Evolutionary conservation across 352 stramenopile species (phyloP).

Genomic region (Globisporangium abappressorium): DNA sequence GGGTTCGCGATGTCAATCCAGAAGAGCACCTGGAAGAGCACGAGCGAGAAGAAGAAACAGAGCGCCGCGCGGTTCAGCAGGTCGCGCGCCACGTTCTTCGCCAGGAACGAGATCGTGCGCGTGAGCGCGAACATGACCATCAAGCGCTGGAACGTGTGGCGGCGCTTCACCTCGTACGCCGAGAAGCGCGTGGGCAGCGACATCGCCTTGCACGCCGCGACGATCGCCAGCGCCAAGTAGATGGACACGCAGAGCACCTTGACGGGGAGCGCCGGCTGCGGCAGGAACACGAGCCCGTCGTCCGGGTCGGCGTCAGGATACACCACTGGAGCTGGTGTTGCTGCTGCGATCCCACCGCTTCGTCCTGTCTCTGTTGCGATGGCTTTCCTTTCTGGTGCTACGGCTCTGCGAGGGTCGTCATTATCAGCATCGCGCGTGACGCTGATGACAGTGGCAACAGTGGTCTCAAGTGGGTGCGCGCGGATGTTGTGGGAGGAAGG

Average conservation of each 20-base stretch:
- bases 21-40: slow-evolving; percentile 84
- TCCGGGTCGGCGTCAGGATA: not conserved
- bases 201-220: slow-evolving; percentile 47
- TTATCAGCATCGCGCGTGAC: not conserved
- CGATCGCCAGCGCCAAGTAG: slow-evolving; percentile 56
- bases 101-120: slow-evolving; percentile 61
- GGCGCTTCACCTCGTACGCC: slow-evolving; percentile 36
- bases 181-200: slow-evolving; percentile 28
- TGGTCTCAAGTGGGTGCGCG: not conserved
- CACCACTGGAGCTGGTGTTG: not conserved
- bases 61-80: slow-evolving; percentile 68
- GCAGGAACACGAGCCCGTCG: slow-evolving; percentile 52
- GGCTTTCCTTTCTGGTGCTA: not conserved
- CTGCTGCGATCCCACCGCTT: slow-evolving; percentile 24
- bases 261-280: slow-evolving; percentile 39
- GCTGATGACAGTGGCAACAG: not conserved
- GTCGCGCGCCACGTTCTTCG: slow-evolving; percentile 30
- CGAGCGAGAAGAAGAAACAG: slow-evolving; percentile 84
- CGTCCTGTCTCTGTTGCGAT: not conserved
- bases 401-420: not conserved
- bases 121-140: slow-evolving; percentile 59
- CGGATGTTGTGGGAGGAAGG: not conserved
- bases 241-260: slow-evolving; percentile 53
- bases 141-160: slow-evolving; percentile 71
- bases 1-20: slow-evolving; percentile 88